phyloP scores from a whole-genome alignment of 805 yeast species.

The Vanderwaltozyma polyspora region DNA sequence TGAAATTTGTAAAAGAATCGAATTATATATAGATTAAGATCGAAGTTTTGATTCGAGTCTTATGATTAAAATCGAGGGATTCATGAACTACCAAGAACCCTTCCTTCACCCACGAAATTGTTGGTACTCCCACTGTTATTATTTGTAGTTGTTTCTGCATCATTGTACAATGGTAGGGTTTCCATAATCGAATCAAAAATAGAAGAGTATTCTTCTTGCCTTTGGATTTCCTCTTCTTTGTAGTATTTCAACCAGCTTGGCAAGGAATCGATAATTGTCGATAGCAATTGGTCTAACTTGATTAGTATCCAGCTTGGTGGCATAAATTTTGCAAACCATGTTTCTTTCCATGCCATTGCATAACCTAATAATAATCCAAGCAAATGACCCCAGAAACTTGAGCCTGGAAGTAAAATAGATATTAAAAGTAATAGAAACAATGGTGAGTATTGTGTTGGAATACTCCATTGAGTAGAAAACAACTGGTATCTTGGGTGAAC shows the following conservation, averaged over 20 bases:
- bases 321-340: slow-evolving; percentile 42
- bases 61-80: too few relatives aligned
- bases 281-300: slow-evolving; percentile 50
- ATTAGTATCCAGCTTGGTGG: slow-evolving; percentile 59
- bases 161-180: not conserved
- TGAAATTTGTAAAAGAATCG: too few relatives aligned
- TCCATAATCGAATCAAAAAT: slow-evolving; percentile 2
- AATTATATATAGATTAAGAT: too few relatives aligned
- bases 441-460: slow-evolving; percentile 58
- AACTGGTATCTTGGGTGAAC: slow-evolving; percentile 33
- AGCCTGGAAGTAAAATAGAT: slow-evolving; percentile 46
- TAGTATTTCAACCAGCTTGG: slow-evolving; percentile 42
- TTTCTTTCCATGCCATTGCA: slow-evolving; percentile 38
- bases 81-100: not conserved
- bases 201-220: slow-evolving; percentile 21
- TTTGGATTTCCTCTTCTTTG: slow-evolving; percentile 42
- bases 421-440: slow-evolving; percentile 38
- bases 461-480: slow-evolving; percentile 27
- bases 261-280: slow-evolving; percentile 39
- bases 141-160: not conserved
- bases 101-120: not conserved
- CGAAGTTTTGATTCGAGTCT: too few relatives aligned
- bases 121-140: not conserved
- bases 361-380: slow-evolving; percentile 57
- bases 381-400: slow-evolving; percentile 66